These are phyloP conservation scores for Colletotrichum scovillei DNA, from an alignment of 2,329 filamentous ascomycete species.

Conservation along the genomic window DNA sequence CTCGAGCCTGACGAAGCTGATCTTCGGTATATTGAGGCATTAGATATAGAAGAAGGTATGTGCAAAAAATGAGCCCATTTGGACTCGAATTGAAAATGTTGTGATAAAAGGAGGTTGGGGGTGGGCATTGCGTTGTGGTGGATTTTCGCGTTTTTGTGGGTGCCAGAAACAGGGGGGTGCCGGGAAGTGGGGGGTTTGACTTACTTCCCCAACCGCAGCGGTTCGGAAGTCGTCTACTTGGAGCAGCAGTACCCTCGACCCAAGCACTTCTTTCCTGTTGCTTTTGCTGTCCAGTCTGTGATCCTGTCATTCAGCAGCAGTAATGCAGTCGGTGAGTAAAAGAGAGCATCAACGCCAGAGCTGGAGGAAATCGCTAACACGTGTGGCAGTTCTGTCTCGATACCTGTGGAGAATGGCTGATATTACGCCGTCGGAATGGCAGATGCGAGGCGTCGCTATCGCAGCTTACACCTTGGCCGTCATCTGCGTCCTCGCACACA, in stretches of 20 bases:
- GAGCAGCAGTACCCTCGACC: conserved; percentile 76
- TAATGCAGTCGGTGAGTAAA: conserved; percentile 65
- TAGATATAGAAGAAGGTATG: no score
- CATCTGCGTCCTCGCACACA: conserved; percentile 64
- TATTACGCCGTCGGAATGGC: conserved; percentile 65
- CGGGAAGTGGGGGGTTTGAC: no score
- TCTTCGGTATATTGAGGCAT: no score
- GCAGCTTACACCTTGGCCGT: conserved; percentile 71
- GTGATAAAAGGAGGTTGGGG: no score
- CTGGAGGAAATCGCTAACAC: conserved; percentile 33
- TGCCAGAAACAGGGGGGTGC: no score
- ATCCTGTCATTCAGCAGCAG: conserved; percentile 74
- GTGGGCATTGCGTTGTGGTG: no score
- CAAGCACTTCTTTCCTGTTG: conserved; percentile 71
- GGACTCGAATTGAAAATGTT: no score
- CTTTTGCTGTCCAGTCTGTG: conserved; percentile 73
- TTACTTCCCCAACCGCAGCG: conserved; percentile 75
- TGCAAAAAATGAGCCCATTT: no score
- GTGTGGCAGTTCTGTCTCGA: conserved; percentile 67
- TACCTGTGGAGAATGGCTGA: conserved; percentile 71
- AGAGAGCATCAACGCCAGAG: not conserved
- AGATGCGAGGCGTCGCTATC: conserved; percentile 74
- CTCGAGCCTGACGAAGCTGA: no score
- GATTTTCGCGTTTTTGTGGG: no score
- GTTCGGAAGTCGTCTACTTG: conserved; percentile 74